Evolutionary conservation across 2,329 filamentous ascomycete species (phyloP).

Genomic region (Epichloe amarillans): DNA sequence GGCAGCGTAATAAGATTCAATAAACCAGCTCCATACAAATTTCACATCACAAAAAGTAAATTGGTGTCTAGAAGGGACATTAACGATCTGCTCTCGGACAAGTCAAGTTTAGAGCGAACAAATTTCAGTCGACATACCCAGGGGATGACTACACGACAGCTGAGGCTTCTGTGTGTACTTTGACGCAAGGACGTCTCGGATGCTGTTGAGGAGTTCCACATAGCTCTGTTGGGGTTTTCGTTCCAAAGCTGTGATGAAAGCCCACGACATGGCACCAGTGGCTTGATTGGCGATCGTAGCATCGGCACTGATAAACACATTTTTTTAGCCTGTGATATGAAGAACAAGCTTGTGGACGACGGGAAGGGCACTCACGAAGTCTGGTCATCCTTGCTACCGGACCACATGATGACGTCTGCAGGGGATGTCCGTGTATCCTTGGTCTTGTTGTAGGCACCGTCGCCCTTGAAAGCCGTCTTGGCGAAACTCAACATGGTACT

Average conservation of each 20-base stretch:
- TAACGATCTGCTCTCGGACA: too few species aligned
- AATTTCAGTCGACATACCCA: constrained; percentile 49
- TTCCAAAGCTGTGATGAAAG: constrained; percentile 82
- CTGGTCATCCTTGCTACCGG: constrained; percentile 88
- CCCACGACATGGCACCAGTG: constrained; percentile 96
- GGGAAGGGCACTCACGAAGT: constrained; percentile 46
- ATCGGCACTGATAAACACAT: constrained; percentile 51
- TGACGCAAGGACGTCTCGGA: constrained; percentile 72
- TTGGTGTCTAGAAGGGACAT: constrained; percentile 38
- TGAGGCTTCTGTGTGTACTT: constrained; percentile 95
- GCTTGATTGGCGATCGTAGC: constrained; percentile 78
- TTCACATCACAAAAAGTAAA: constrained; percentile 52
- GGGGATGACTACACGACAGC: constrained; percentile 85
- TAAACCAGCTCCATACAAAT: too few species aligned
- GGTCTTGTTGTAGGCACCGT: constrained; percentile 67
- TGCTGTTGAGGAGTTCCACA: constrained; percentile 86
- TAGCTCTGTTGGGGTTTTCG: constrained; percentile 95
- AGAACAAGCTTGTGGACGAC: too few species aligned
- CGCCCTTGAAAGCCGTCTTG: constrained; percentile 74
- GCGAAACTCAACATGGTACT: constrained; percentile 70
- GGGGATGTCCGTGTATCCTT: constrained; percentile 83
- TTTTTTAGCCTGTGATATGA: too few species aligned
- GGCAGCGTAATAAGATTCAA: too few species aligned
- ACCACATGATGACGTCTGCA: constrained; percentile 97
- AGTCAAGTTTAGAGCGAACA: too few species aligned